Base-by-base conservation (phyloP, 768 basidiomycete genomes). In the Rhodosporidiobolus odoratus region DNA sequence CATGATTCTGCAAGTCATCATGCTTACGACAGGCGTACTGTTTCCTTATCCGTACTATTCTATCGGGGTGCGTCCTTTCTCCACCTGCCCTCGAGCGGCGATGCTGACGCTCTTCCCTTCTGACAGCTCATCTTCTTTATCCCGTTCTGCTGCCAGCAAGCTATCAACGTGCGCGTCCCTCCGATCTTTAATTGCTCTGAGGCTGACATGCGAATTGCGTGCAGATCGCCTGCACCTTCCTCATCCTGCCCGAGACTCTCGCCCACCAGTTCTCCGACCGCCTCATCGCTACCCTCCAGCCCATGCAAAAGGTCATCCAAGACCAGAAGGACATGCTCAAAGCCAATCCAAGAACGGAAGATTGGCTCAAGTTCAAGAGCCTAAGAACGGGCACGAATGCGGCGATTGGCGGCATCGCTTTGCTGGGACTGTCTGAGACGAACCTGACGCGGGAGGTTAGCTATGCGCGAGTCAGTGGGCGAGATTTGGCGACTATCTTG, bases 171-270 rank as follows among this genome's bases (percentile, higher is more conserved):
- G 23, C 43, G 43, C 23, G 43, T 13, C 43, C 43, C n/a, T n/a
- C n/a, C n/a, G n/a, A n/a, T n/a, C n/a, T n/a, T n/a, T n/a, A n/a
- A n/a, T n/a, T n/a, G n/a, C n/a, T n/a, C n/a, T n/a, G n/a, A n/a
- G n/a, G n/a, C n/a, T n/a, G n/a, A n/a, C n/a, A n/a, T n/a, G n/a
- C n/a, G n/a, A n/a, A n/a, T n/a, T n/a, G n/a, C n/a, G 13, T 45
- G 13, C 43, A 45, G 43, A 58, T 78, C 48, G 74, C 68, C 15
- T 68, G 66, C 32, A 57, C 71, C 12, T 25, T 76, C 41, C 43
- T 78, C 58, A 48, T 78, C 65, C 76, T 78, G 41, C 77, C 77
- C 21, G 74, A 78, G 35, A 74, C 72, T 0, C 71, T 78, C 65
- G 68, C 72, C 3, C 75, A 78, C 40, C 72, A 76, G 37, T 76